Base-by-base conservation (phyloP, 2,329 filamentous ascomycete genomes). In the Diaporthe destruens region DNA sequence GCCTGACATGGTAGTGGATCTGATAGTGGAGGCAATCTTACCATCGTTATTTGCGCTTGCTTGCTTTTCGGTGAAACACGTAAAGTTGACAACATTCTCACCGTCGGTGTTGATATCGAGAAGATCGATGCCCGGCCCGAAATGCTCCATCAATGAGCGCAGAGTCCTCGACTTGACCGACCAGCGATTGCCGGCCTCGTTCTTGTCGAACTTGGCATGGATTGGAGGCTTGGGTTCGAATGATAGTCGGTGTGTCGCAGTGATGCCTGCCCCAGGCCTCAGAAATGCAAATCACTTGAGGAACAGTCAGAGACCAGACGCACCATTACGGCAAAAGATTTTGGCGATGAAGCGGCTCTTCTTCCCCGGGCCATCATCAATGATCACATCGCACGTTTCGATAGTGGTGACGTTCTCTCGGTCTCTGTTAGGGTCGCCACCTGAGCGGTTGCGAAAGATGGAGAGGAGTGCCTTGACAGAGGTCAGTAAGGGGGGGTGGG, bases 11-110 rank as follows among this genome's bases (percentile, higher is more conserved):
- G 66, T 69, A 23, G 72, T 53, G 67, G 9, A 6, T 7, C 9
- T n/a, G 11, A 9, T 6, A 63, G 16, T 32, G 39, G 6, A 5
- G 47, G 14, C n/a, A 14, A 5, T 11, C 61, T 70, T 80, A 87
- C 88, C 87, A 79, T 91, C 91, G 25, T 78, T 79, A 68, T 75
- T 77, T 18, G 91, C 90, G 76, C 91, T 92, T 71, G 91, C 87
- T 11, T 92, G 90, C 82, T 94, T 95, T 80, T 95, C 93, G 0
- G 93, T 95, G 78, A 93, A 95, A 79, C 93, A 95, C 34, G 93
- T 94, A 77, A 96, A 94, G 72, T 93, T 93, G 20, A 93, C 88
- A 42, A 90, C 91, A 59, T 92, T 89, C 69, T 93, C 90, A 16
- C 91, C 90, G 74, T 94, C 90, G 0, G 91, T 90, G 78, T 93